phyloP scores from a whole-genome alignment of 2,329 filamentous ascomycete species.

The Fusarium nanum region DNA sequence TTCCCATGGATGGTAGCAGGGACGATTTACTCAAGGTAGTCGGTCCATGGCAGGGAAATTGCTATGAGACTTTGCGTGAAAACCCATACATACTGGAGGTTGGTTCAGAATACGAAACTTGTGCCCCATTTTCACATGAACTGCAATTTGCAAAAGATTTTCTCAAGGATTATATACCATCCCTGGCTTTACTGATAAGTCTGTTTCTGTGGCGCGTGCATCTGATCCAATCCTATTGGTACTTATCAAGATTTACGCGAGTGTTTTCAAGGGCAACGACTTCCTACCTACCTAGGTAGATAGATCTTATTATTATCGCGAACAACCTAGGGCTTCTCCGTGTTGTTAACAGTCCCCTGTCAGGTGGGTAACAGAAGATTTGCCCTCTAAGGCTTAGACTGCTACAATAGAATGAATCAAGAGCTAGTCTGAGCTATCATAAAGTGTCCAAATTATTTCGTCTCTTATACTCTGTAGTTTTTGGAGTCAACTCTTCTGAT shows the following conservation, averaged over 20 bases:
- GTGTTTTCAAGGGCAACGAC: neutral
- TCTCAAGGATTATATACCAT: neutral
- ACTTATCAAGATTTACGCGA: neutral
- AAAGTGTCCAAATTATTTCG: too few species aligned
- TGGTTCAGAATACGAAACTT: neutral
- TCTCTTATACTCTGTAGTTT: too few species aligned
- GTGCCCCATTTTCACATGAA: slow-evolving; percentile 5
- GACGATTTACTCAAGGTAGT: neutral
- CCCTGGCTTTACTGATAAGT: neutral
- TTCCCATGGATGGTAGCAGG: neutral
- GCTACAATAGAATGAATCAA: too few species aligned
- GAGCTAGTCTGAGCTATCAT: too few species aligned
- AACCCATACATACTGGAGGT: neutral
- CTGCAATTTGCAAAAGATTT: neutral
- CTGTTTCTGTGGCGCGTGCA: neutral
- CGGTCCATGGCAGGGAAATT: slow-evolving; percentile 2
- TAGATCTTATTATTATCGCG: neutral
- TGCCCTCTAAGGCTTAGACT: too few species aligned
- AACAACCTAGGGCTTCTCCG: neutral
- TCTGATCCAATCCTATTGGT: neutral
- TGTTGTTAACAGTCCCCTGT: neutral
- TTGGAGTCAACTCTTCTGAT: too few species aligned
- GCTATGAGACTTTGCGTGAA: neutral
- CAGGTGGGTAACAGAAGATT: too few species aligned
- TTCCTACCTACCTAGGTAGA: neutral